phyloP scores from a whole-genome alignment of 257 asterid species.

The Anisodus tanguticus region DNA sequence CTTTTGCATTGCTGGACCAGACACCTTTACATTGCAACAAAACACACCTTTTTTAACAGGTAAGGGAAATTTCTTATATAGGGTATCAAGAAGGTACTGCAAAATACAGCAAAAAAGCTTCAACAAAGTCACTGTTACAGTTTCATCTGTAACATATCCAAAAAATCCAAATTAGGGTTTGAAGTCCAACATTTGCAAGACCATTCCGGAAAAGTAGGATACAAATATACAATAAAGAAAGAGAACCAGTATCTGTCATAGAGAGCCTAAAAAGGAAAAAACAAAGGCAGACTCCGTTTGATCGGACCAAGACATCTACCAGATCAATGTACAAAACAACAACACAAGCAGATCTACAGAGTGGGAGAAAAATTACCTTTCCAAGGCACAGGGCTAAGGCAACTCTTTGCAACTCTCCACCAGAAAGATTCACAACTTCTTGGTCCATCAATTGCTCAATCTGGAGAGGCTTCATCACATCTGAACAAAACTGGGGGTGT shows the following conservation, averaged over 20 bases:
- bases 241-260: not conserved
- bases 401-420: slow-evolving; percentile 99
- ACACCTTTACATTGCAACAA: too few species aligned
- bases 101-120: not conserved
- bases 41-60: not conserved
- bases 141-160: not conserved
- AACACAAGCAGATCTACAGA: not conserved
- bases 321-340: slow-evolving; percentile 14
- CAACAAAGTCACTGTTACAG: not conserved
- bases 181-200: not conserved
- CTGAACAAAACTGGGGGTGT: slow-evolving; percentile 94
- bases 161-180: not conserved
- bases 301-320: slow-evolving; percentile 5
- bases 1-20: too few species aligned
- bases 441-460: slow-evolving; percentile 99
- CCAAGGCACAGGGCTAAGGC: slow-evolving; percentile 94
- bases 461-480: slow-evolving; percentile 97
- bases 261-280: not conserved
- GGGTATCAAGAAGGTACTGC: slow-evolving; percentile 7
- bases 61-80: not conserved
- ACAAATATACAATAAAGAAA: not conserved
- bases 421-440: slow-evolving; percentile 93
- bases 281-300: not conserved
- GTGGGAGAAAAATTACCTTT: slow-evolving; percentile 56
- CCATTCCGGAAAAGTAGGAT: not conserved